Evolutionary conservation across 2,329 filamentous ascomycete genomes (phyloP), one percentile per base, ranked within the genome.

Genomic region (Pyricularia grisea): DNA sequence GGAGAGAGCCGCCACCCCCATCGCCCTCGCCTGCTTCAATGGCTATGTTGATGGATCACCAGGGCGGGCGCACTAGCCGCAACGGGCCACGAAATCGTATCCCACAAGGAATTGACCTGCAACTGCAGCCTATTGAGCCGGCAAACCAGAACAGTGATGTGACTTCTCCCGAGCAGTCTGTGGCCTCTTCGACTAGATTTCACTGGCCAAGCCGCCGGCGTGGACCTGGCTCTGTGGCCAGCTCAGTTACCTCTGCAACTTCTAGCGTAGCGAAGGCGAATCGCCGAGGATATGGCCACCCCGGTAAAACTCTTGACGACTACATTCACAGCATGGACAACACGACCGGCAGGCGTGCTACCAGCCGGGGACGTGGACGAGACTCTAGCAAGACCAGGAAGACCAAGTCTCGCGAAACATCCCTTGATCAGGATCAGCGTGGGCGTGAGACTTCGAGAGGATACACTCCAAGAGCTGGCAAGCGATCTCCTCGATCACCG

Each of bases 401-500:
- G 72, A 76, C 81, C 33, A 69, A 69, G 11, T 80, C 83, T 12
- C 84, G 89, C 27, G 90, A 92, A 23, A 77, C 78, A 12, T 93
- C 92, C 0, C 87, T 90, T 72, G 90, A 91, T 61, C 88, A 92
- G 69, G 42, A 50, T 72, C 90, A 91, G 61, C 88, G 92, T 69
- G 92, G 91, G 25, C 86, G 92, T 71, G 85, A 84, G 28, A 81
- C 85, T 14, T 84, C 86, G 64, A 86, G 90, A 27, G 90, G 89
- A 72, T 93, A 77, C 71, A 80, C 84, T 69, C 80, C 90, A 71
- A 90, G 88, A 87, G 91, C 23, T 87, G 89, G 14, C 14, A 97
- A 97, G 79, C 86, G 92, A 27, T 97, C 94, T 0, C 94, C 94
- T 0, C 96, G 93, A 1, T 97, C 94, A 0, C 94, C 94, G 0